Percentiles rank a stretch among this genome's conserved stretches.
phyloP scores from a whole-genome alignment of 805 yeast species.

The Sungouiozyma ichnusensis region DNA sequence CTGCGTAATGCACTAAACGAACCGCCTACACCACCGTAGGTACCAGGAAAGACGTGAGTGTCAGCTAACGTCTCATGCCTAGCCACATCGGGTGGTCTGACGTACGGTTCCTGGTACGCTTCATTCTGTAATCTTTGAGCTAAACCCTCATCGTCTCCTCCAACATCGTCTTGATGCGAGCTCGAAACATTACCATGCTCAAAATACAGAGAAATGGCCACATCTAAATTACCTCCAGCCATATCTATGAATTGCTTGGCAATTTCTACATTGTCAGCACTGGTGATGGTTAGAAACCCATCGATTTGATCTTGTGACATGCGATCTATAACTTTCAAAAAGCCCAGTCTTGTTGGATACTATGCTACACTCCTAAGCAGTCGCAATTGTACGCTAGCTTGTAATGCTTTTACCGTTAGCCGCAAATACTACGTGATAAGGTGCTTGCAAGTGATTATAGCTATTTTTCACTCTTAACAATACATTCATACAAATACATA shows the following conservation, averaged over 20 bases:
- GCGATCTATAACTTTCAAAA: not conserved
- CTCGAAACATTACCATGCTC: conserved; percentile 43
- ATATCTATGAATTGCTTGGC: conserved; percentile 75
- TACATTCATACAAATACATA: no score
- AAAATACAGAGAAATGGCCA: conserved; percentile 74
- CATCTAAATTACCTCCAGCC: conserved; percentile 66
- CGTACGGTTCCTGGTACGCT: conserved; percentile 41
- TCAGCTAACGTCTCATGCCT: conserved; percentile 53
- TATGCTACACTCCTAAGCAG: no score
- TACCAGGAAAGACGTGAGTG: conserved; percentile 27
- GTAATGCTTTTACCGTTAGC: no score
- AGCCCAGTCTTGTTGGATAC: no score
- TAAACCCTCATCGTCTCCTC: conserved; percentile 38
- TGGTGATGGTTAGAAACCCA: conserved; percentile 76
- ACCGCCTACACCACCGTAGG: conserved; percentile 33
- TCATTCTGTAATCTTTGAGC: conserved; percentile 58
- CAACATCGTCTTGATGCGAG: conserved; percentile 6
- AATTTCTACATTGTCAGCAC: conserved; percentile 49
- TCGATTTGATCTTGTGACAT: conserved; percentile 45
- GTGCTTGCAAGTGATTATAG: no score
- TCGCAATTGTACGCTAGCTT: no score
- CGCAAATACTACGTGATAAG: no score
- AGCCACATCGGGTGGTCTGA: conserved; percentile 71
- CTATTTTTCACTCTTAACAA: not conserved
- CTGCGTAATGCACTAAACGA: conserved; percentile 17